These are phyloP conservation scores for Cicer bijugum DNA, from an alignment of 306 rosid species.

Conservation along the genomic window DNA sequence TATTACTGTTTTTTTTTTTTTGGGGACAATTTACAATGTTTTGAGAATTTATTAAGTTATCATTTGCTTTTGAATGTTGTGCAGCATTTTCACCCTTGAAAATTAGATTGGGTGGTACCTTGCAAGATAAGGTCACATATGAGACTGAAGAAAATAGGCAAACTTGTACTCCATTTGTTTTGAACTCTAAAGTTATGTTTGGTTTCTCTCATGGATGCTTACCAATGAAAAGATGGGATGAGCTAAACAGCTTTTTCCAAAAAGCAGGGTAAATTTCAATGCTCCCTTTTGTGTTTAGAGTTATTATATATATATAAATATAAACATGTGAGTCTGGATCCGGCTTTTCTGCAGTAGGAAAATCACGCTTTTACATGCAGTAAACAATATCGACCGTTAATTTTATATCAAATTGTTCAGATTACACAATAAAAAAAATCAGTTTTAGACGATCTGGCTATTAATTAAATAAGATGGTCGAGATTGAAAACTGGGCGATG, in stretches of 20 bases:
- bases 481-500: no score
- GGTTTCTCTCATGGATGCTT: slow-evolving; percentile 82
- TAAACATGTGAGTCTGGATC: background rate
- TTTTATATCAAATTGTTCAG: no score
- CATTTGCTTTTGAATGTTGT: slow-evolving; percentile 42
- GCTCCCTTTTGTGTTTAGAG: slow-evolving; percentile 7
- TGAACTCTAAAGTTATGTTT: slow-evolving; percentile 55
- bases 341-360: no score
- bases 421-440: no score
- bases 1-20: no score
- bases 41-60: slow-evolving; percentile 27
- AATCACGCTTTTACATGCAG: no score
- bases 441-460: no score
- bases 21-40: no score
- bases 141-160: slow-evolving; percentile 59
- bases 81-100: slow-evolving; percentile 94
- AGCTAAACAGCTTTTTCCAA: slow-evolving; percentile 72
- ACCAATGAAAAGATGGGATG: slow-evolving; percentile 90
- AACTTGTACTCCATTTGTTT: slow-evolving; percentile 65
- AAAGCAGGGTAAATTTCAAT: slow-evolving; percentile 71
- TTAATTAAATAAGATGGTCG: no score
- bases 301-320: background rate
- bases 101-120: slow-evolving; percentile 83
- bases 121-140: slow-evolving; percentile 84
- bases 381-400: no score